Evolutionary conservation across 2,329 filamentous ascomycete genomes (phyloP), one percentile per base, ranked within the genome.

Genomic region (Aspergillus japonicus): DNA sequence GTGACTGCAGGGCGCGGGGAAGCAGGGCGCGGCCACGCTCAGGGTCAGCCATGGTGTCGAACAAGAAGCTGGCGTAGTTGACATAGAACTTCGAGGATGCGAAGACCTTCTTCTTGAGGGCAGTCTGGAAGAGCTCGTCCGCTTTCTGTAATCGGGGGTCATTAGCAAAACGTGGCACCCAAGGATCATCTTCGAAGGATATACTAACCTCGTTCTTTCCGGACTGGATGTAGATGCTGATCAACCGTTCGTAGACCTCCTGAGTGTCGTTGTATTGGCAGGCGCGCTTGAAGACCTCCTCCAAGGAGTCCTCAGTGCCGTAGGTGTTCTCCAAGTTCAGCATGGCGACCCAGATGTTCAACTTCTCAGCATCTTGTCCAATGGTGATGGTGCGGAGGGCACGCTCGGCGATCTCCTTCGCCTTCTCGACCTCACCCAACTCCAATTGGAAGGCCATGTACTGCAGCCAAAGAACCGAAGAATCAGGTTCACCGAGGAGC

Each of bases 371-470:
- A 73, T 96, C 90, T 73, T 97, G 92, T 26, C 91, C 87, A 62
- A 96, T 91, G 75, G 91, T 90, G 79, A 99, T 98, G 16, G 90
- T 96, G 72, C 89, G 88, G 64, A 98, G 85, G 19, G 95, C 95
- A 62, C 95, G 89, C 77, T 97, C 90, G 2, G 92, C 93, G 60
- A 97, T 89, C 65, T 94, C 90, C 52, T 94, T 87, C 12, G 95
- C 93, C 77, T 92, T 95, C 62, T 89, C 87, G 21, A 96, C 83
- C 77, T 99, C 95, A 72, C 91, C 91, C 55, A 96, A 85, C 72
- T 96, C 89, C 75, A 97, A 88, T 77, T 98, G 92, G 84, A 96
- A 96, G n/a, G 93, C 92, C 92, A 99, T 98, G 79, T 99, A 99
- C 66, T 91, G 86, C 57, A 97, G 91, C 95, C 95, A 99, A 29